These are phyloP conservation scores for Verticillium nubilum DNA, from an alignment of 2,329 filamentous ascomycete species.

Conservation along the genomic window DNA sequence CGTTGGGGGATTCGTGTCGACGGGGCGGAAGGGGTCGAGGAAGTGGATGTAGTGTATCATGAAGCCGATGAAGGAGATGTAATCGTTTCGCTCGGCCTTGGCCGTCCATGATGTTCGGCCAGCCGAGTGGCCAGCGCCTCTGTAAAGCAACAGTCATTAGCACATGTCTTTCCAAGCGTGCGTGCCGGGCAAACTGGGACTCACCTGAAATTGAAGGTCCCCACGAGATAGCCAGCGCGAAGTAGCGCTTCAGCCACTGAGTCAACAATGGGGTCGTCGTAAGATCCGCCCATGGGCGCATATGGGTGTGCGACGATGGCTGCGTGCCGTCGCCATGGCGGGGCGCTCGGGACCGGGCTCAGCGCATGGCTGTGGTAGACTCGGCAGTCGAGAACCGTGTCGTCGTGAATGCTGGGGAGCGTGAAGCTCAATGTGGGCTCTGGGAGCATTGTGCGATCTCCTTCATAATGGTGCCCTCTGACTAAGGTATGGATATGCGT, in stretches of 20 bases:
- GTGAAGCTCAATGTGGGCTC: slow-evolving; percentile 61
- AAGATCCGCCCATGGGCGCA: slow-evolving; percentile 77
- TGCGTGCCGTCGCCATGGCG: slow-evolving; percentile 41
- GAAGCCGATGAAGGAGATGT: slow-evolving; percentile 76
- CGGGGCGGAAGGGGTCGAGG: slow-evolving; percentile 36
- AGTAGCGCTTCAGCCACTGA: slow-evolving; percentile 60
- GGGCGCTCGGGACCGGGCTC: slow-evolving; percentile 22
- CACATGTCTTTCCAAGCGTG: background rate
- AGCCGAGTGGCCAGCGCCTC: slow-evolving; percentile 69
- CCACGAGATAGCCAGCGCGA: slow-evolving; percentile 67
- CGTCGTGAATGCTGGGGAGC: slow-evolving; percentile 80
- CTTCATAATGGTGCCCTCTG: slow-evolving; percentile 12
- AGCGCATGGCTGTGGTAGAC: slow-evolving; percentile 65
- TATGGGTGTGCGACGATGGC: slow-evolving; percentile 85
- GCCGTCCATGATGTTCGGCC: slow-evolving; percentile 85
- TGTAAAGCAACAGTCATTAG: slow-evolving; percentile 24
- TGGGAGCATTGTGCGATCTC: slow-evolving; percentile 39
- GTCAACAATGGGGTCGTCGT: slow-evolving; percentile 76
- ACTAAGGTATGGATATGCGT: background rate
- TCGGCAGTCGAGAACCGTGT: slow-evolving; percentile 70
- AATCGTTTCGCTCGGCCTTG: slow-evolving; percentile 75
- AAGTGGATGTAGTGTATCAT: slow-evolving; percentile 66
- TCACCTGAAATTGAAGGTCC: slow-evolving; percentile 89
- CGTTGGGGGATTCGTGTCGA: background rate
- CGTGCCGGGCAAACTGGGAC: background rate